Conservation (phyloP, 768 basidiomycete species). For the Dentipellis sp. region DNA sequence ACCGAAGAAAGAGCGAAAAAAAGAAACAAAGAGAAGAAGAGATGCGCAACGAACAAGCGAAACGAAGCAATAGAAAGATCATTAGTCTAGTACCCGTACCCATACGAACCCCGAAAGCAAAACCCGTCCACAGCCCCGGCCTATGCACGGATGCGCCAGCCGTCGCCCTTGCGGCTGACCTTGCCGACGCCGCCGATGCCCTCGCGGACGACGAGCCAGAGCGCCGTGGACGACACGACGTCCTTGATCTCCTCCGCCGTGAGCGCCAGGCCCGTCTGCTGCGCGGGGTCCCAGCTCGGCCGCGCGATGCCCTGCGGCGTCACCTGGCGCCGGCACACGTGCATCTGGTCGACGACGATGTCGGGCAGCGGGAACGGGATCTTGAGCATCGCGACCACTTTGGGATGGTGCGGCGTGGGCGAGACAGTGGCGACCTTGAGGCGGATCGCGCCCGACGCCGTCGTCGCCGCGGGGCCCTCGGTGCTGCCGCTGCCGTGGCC, state of each 20-base stretch:
- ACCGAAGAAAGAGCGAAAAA: not conserved
- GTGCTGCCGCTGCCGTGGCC: not conserved
- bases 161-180: slow-evolving; percentile 69
- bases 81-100: not conserved
- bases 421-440: slow-evolving; percentile 78
- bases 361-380: slow-evolving; percentile 86
- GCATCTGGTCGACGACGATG: slow-evolving; percentile 58
- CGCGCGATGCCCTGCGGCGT: slow-evolving; percentile 24
- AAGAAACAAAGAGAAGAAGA: not conserved
- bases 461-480: slow-evolving; percentile 9
- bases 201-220: slow-evolving; percentile 91
- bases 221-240: slow-evolving; percentile 73
- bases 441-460: slow-evolving; percentile 15
- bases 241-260: slow-evolving; percentile 94
- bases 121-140: not conserved
- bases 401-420: slow-evolving; percentile 93
- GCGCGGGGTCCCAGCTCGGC: slow-evolving; percentile 10
- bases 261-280: slow-evolving; percentile 45
- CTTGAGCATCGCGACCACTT: slow-evolving; percentile 86
- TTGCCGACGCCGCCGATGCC: slow-evolving; percentile 86
- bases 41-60: not conserved
- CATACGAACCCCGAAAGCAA: not conserved
- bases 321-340: slow-evolving; percentile 40
- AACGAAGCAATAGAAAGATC: not conserved
- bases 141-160: slow-evolving; percentile 64